Evolutionary conservation across 2,329 filamentous ascomycete genomes (phyloP), one percentile per base, ranked within the genome.

Genomic region (Colletotrichum sp.): DNA sequence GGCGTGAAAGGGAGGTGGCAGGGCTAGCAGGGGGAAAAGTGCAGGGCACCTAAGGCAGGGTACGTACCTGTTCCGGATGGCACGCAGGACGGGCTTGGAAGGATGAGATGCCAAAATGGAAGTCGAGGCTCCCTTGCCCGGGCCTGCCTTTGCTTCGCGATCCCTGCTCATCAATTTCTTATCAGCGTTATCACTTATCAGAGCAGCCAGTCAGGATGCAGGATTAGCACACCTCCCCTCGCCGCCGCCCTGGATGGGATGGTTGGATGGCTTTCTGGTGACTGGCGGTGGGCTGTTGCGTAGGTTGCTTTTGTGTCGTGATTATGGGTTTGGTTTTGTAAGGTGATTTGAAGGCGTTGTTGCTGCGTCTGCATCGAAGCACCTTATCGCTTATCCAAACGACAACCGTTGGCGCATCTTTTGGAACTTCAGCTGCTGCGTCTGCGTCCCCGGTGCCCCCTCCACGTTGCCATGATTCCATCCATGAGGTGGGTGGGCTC

Each of bases 81-180:
- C 65, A 70, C 57, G 32, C 52, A 36, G 27, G 44, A 52, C 44
- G 44, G 44, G 44, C 44, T 52, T 52, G 44, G 44, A 22, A 52
- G 44, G 36, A 13, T 30, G 27, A 27, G 8, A 8, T 9, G 5
- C 16, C 7, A 12, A 44, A 36, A 5, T 28, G 30, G 44, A 52
- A 71, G 60, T 59, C 71, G 39, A 48, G 67, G 59, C 19, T 69
- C 34, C 71, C 71, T 61, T 70, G 66, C 32, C n/a, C 66, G 19
- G 27, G 36, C 57, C 36, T 19, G 19, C 34, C 55, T 59, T 63
- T 9, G 15, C 32, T 68, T 22, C 44, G n/a, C 44, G 55, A 55
- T n/a, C 70, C 70, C 64, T 68, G 69, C 57, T 48, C 32, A 44
- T 52, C 28, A 59, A 52, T 69, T 19, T 73, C 70, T 69, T 76